Evolutionary conservation across 768 basidiomycete species (phyloP).

Genomic region (Lactarius evosmus): DNA sequence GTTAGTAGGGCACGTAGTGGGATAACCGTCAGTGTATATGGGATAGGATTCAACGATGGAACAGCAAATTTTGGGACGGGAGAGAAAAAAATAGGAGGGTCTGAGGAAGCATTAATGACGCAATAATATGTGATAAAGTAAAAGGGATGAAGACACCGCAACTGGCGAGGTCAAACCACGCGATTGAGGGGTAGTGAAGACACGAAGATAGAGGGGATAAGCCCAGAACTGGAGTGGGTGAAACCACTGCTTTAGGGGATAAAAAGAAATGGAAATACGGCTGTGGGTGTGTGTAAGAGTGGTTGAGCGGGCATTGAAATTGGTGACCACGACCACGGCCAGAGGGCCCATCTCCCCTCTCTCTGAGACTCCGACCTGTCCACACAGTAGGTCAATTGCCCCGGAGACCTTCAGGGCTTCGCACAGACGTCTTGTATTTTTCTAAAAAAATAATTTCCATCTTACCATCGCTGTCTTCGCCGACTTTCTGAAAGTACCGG

Average conservation of each 20-base stretch:
- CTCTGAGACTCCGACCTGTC: background rate
- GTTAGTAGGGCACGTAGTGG: background rate
- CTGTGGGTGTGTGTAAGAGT: too few relatives aligned
- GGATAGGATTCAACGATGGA: background rate
- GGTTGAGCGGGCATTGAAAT: conserved; percentile 18
- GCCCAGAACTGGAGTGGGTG: too few relatives aligned
- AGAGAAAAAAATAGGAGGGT: background rate
- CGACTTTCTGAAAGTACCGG: background rate
- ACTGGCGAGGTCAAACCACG: too few relatives aligned
- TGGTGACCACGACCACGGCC: background rate
- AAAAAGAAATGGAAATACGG: background rate
- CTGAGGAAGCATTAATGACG: too few relatives aligned
- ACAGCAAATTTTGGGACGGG: background rate
- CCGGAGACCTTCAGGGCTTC: too few relatives aligned
- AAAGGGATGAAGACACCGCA: background rate
- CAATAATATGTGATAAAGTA: background rate
- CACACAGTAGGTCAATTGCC: background rate
- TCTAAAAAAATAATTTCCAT: background rate
- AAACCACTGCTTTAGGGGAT: too few relatives aligned
- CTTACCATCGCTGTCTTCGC: background rate
- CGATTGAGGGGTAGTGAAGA: too few relatives aligned
- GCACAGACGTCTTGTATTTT: background rate
- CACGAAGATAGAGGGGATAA: too few relatives aligned
- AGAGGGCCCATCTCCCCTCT: background rate
- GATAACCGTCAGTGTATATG: background rate